Percentiles rank a stretch among this genome's conserved stretches.
Evolutionary conservation across 208 protist genomes (phyloP).

Genomic region (Trypanosoma caninum): DNA sequence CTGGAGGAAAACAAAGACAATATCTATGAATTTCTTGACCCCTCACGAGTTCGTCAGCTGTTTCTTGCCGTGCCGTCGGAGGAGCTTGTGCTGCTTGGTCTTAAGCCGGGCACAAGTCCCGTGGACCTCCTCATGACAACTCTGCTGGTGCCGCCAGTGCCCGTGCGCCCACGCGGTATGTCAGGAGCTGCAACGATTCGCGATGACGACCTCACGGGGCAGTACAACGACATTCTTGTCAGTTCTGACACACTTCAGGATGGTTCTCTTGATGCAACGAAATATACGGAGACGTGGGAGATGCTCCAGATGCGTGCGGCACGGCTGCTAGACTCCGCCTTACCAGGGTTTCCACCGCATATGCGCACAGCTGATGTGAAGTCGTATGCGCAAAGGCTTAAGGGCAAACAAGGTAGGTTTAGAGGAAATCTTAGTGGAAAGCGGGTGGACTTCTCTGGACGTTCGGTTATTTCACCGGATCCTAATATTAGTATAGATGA

Average conservation of each 20-base stretch:
- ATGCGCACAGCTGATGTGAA: conserved; percentile 71
- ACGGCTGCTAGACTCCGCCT: conserved; percentile 70
- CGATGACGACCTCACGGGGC: conserved; percentile 99
- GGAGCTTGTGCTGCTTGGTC: conserved; percentile 94
- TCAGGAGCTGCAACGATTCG: conserved; percentile 69
- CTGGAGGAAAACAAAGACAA: conserved; percentile 47
- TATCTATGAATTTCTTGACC: conserved; percentile 94
- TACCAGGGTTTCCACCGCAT: conserved; percentile 75
- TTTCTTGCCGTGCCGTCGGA: conserved; percentile 91
- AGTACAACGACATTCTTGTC: conserved; percentile 91
- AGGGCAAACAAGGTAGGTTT: conserved; percentile 99
- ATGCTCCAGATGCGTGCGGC: conserved; percentile 94
- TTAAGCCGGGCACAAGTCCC: conserved; percentile 80
- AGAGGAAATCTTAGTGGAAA: conserved; percentile 99
- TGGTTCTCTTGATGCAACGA: conserved; percentile 60
- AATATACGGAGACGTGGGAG: conserved; percentile 96
- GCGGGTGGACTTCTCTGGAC: conserved; percentile 99
- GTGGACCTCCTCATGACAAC: conserved; percentile 92
- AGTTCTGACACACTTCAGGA: conserved; percentile 81
- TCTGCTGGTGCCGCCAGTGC: conserved; percentile 96
- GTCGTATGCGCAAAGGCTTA: conserved; percentile 96
- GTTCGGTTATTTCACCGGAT: conserved; percentile 99
- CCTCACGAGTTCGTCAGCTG: conserved; percentile 84
- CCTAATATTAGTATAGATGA: conserved; percentile 98
- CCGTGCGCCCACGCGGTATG: conserved; percentile 95